Percentiles rank a stretch among this genome's conserved stretches.
These are phyloP conservation scores for Areca catechu DNA, from an alignment of 176 grass and related monocot genomes.

Conservation along the genomic window DNA sequence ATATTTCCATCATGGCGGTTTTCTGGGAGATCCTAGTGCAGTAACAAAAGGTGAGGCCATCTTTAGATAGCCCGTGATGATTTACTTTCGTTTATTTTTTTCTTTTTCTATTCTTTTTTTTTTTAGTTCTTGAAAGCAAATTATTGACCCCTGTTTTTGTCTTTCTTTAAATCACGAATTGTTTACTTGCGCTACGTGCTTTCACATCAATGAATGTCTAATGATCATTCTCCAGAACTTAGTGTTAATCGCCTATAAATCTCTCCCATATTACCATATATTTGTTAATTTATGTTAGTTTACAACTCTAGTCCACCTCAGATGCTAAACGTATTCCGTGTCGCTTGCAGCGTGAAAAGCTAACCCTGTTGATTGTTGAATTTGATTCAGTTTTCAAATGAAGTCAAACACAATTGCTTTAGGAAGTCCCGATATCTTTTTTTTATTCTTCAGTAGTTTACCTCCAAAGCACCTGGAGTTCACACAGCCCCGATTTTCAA, in stretches of 20 bases:
- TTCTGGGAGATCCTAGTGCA: slow-evolving; percentile 80
- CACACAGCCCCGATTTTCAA: slow-evolving; percentile 71
- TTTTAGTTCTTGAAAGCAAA: not conserved
- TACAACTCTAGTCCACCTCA: too few relatives aligned
- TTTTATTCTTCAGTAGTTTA: slow-evolving; percentile 74
- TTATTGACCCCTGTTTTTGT: too few relatives aligned
- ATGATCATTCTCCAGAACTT: too few relatives aligned
- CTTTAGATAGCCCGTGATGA: too few relatives aligned
- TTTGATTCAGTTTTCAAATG: slow-evolving; percentile 96
- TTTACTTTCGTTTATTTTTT: not conserved
- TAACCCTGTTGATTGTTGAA: slow-evolving; percentile 88
- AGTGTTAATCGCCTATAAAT: too few relatives aligned
- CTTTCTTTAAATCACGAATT: too few relatives aligned
- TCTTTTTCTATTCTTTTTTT: not conserved
- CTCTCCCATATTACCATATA: too few relatives aligned
- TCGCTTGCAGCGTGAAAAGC: slow-evolving; percentile 70
- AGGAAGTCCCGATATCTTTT: slow-evolving; percentile 87
- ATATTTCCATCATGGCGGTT: slow-evolving; percentile 77
- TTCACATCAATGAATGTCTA: too few relatives aligned
- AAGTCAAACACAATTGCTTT: slow-evolving; percentile 68
- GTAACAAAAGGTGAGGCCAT: slow-evolving; percentile 56
- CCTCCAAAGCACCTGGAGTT: slow-evolving; percentile 70
- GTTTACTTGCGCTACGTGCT: too few relatives aligned
- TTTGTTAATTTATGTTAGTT: too few relatives aligned
- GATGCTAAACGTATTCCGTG: too few relatives aligned